Evolutionary conservation across 805 yeast genomes (phyloP).

Genomic region (Ogataea wickerhamii): DNA sequence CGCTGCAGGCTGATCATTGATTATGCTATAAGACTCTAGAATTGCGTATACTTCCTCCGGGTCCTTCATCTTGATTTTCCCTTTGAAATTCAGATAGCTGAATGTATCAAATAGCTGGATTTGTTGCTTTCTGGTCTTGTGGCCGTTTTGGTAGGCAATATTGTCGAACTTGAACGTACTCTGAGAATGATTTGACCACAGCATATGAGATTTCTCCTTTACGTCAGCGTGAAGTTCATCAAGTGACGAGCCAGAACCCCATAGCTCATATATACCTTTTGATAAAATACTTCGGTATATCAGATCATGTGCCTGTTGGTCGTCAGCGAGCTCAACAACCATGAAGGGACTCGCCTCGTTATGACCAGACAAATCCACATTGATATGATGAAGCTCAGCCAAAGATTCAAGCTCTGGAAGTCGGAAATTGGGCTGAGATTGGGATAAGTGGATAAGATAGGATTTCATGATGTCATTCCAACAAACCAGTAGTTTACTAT

Average conservation of each 20-base stretch:
- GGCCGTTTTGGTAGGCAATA: conserved; percentile 68
- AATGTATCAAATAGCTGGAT: conserved; percentile 69
- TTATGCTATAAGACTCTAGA: conserved; percentile 62
- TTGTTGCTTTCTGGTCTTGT: conserved; percentile 47
- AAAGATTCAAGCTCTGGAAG: conserved; percentile 79
- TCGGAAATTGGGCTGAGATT: conserved; percentile 75
- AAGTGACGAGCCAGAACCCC: conserved; percentile 65
- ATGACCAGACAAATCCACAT: conserved; percentile 58
- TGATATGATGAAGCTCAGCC: conserved; percentile 59
- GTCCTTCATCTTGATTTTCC: conserved; percentile 71
- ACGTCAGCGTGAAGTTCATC: conserved; percentile 57
- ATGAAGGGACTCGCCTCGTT: conserved; percentile 65
- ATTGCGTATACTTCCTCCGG: conserved; percentile 71
- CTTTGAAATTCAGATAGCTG: conserved; percentile 64
- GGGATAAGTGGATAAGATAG: conserved; percentile 82
- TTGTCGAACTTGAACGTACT: conserved; percentile 78
- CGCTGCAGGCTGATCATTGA: conserved; percentile 35
- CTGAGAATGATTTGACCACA: conserved; percentile 36
- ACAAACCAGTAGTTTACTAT: no score
- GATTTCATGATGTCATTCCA: conserved; percentile 38
- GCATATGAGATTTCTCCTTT: conserved; percentile 26
- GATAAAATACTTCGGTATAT: conserved; percentile 66
- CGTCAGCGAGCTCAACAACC: conserved; percentile 60
- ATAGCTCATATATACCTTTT: conserved; percentile 76
- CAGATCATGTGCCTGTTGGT: conserved; percentile 61